A percentile compares a stretch with the other conserved stretches of the same genome.
Conservation (phyloP, 805 yeast species). For the Ogataea kodamae region DNA sequence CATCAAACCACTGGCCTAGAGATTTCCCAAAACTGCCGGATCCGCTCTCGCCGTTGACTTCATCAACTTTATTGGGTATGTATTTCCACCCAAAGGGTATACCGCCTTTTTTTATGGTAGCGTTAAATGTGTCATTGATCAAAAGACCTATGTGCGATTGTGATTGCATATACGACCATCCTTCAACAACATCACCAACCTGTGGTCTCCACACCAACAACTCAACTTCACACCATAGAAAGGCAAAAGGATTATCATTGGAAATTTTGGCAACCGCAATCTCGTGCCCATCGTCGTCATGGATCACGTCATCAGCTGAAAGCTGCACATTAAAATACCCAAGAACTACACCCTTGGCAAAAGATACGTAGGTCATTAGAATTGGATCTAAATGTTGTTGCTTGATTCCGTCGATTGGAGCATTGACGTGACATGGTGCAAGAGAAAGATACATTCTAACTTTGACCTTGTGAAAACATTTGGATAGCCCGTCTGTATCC, state of each 20-base stretch:
- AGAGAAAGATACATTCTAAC: constrained; percentile 73
- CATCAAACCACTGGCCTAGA: constrained; percentile 87
- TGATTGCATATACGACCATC: constrained; percentile 85
- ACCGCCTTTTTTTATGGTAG: constrained; percentile 77
- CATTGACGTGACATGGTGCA: constrained; percentile 73
- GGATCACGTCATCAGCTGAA: constrained; percentile 38
- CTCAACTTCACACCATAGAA: constrained; percentile 81
- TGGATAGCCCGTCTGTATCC: constrained; percentile 45
- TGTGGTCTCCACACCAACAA: constrained; percentile 87
- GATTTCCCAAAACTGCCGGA: constrained; percentile 35
- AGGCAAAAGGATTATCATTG: constrained; percentile 82
- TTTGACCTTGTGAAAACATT: constrained; percentile 63
- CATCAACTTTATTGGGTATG: constrained; percentile 74
- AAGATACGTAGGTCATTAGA: constrained; percentile 73
- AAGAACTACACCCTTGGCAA: constrained; percentile 78
- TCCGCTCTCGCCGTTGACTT: constrained; percentile 28
- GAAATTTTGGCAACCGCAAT: constrained; percentile 62
- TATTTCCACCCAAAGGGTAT: constrained; percentile 89
- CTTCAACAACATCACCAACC: constrained; percentile 83
- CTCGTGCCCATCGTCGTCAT: constrained; percentile 38
- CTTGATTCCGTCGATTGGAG: constrained; percentile 75
- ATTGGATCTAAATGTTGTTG: constrained; percentile 88
- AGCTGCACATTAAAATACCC: constrained; percentile 68
- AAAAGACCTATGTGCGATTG: constrained; percentile 92
- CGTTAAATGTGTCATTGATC: constrained; percentile 91